phyloP scores from a whole-genome alignment of 2,329 filamentous ascomycete species.

The Cladophialophora chaetospira region DNA sequence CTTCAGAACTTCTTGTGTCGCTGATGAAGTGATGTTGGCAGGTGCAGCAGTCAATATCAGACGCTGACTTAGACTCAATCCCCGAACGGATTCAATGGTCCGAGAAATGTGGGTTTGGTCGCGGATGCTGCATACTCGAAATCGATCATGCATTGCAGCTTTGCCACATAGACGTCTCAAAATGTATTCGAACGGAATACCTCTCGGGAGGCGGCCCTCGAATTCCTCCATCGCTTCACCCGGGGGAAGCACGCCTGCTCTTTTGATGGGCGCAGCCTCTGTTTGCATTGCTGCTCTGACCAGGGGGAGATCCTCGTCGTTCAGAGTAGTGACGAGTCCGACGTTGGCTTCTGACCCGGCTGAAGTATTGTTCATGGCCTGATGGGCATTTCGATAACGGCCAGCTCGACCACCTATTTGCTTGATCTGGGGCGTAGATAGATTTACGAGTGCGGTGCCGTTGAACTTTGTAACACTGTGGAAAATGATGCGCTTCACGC shows the following conservation, averaged over 20 bases:
- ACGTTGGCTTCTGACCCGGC: constrained; percentile 42
- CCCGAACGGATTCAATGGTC: constrained; percentile 68
- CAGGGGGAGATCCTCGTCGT: constrained; percentile 65
- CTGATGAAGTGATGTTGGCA: constrained; percentile 22
- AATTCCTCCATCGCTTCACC: constrained; percentile 72
- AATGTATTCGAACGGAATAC: constrained; percentile 81
- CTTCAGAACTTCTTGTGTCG: constrained; percentile 52
- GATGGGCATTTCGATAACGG: constrained; percentile 72
- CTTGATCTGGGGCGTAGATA: constrained; percentile 79
- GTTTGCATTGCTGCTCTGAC: constrained; percentile 65
- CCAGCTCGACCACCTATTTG: constrained; percentile 94
- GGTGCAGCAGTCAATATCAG: constrained; percentile 76
- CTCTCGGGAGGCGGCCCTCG: constrained; percentile 75
- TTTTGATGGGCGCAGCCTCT: constrained; percentile 66
- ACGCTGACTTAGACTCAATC: constrained; percentile 71
- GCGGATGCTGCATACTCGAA: constrained; percentile 68
- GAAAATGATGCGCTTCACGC: constrained; percentile 86
- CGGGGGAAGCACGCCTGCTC: constrained; percentile 75
- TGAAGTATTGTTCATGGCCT: constrained; percentile 43
- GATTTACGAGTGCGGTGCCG: constrained; percentile 56
- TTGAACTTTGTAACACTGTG: constrained; percentile 75
- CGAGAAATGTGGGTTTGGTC: constrained; percentile 70
- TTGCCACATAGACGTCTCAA: constrained; percentile 73
- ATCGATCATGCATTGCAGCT: constrained; percentile 63
- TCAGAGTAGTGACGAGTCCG: constrained; percentile 79